Evolutionary conservation across 2,329 filamentous ascomycete genomes (phyloP), one percentile per base, ranked within the genome.

Genomic region (Epicoccum sorghinum): DNA sequence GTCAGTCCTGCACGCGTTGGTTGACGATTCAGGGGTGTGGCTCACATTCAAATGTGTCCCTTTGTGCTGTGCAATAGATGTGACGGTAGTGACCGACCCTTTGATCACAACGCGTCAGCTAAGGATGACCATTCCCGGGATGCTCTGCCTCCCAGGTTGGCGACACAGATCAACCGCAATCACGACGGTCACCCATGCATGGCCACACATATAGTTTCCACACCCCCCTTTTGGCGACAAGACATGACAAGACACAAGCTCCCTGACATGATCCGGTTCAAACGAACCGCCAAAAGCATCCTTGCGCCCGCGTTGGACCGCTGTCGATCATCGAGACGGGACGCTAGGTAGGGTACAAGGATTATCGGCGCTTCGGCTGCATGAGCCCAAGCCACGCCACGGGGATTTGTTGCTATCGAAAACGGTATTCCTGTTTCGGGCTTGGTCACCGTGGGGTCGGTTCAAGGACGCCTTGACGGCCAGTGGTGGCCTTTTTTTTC

Each of bases 381-480:
- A 67, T 66, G 64, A 41, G 62, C 61, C 64, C 60, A 64, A 67
- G 69, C 65, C 68, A 71, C 57, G 56, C 58, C 57, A 57, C 64
- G 70, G 71, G 66, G 67, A 73, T 68, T 72, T 71, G 62, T 70
- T 61, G 61, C 66, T 66, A 65, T 72, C 68, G 62, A 71, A 54
- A 67, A 71, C 68, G 66, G 67, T 62, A 57, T 66, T 72, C 57
- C 71, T 65, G 55, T 33, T 62, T 69, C 48, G 33, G 57, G 70
- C 53, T 51, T 68, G 69, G 68, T 63, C 47, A 58, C 65, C 65
- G 68, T 72, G 68, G 67, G 66, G 67, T 66, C 51, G 18, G 46
- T 27, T 43, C n/a, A 40, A 40, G 47, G 33, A 47, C 29, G 43
- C 53, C 46, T 45, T 58, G 57, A 54, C 58, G 57, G 58, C 45